Evolutionary conservation across 768 basidiomycete genomes (phyloP).

Genomic region (Plicaturopsis crispa): DNA sequence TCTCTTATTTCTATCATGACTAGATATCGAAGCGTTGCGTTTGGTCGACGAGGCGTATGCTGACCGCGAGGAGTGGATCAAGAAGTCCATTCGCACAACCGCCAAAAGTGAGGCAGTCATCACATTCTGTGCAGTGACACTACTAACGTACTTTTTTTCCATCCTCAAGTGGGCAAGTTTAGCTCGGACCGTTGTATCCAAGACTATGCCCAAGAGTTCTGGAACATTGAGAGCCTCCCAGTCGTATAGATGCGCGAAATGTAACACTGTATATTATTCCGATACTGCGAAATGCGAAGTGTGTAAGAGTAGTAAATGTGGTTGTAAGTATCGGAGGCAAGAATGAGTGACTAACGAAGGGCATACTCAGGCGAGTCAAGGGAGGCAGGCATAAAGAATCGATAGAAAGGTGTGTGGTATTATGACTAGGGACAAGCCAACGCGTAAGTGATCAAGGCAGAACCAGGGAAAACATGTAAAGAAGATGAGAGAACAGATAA

Average conservation of each 20-base stretch:
- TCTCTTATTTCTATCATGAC: not conserved
- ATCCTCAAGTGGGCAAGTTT: conserved; percentile 85
- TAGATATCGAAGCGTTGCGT: conserved; percentile 73
- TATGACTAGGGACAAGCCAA: not conserved
- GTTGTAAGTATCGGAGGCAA: too few relatives aligned
- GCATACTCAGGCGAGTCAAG: too few relatives aligned
- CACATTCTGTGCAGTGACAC: not conserved
- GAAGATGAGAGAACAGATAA: not conserved
- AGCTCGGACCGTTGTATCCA: conserved; percentile 90
- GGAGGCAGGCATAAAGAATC: too few relatives aligned
- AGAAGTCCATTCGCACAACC: conserved; percentile 81
- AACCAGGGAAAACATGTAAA: not conserved
- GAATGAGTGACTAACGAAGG: too few relatives aligned
- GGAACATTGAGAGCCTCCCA: conserved; percentile 58
- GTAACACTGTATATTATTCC: too few relatives aligned
- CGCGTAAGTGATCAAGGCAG: not conserved
- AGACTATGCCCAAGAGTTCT: conserved; percentile 86
- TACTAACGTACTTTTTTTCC: not conserved
- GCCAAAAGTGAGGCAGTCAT: conserved; percentile 34
- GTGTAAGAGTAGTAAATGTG: too few relatives aligned
- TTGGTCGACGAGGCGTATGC: conserved; percentile 89
- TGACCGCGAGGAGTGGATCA: conserved; percentile 82
- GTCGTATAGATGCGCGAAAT: conserved; percentile 18
- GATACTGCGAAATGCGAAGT: too few relatives aligned
- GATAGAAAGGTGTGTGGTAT: too few relatives aligned